These are phyloP conservation scores for Monilinia vaccinii-corymbosi DNA, from an alignment of 2,329 filamentous ascomycete genomes.

Conservation along the genomic window DNA sequence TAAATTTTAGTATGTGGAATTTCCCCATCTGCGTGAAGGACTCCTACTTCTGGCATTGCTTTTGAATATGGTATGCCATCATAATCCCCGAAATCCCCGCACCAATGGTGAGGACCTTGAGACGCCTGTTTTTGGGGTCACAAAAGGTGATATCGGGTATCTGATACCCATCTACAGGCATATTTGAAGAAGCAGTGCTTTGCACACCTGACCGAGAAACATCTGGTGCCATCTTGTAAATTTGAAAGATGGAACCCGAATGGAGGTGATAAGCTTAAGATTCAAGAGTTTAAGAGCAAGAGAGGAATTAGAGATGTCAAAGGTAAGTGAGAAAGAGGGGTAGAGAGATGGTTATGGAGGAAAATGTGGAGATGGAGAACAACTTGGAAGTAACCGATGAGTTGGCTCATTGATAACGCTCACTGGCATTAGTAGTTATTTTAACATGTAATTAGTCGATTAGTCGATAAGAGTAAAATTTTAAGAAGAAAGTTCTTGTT, in stretches of 20 bases:
- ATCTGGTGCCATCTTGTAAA: neutral
- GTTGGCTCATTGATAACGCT: too few species aligned
- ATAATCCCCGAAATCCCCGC: slow-evolving; percentile 40
- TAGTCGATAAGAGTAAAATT: too few species aligned
- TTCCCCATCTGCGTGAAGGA: neutral
- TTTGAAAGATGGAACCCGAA: neutral
- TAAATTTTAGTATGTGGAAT: neutral
- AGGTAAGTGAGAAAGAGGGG: too few species aligned
- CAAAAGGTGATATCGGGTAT: slow-evolving; percentile 15
- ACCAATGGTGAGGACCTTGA: slow-evolving; percentile 40
- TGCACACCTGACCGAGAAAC: neutral
- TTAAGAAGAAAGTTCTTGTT: too few species aligned
- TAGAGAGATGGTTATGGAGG: too few species aligned
- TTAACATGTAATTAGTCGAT: too few species aligned
- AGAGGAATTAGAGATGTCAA: too few species aligned
- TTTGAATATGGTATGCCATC: slow-evolving; percentile 39
- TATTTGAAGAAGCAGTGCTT: neutral
- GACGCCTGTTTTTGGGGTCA: slow-evolving; percentile 34
- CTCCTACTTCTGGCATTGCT: slow-evolving; percentile 29
- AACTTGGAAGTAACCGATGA: too few species aligned
- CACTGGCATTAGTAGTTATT: too few species aligned
- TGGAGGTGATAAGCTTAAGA: neutral
- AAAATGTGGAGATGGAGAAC: too few species aligned
- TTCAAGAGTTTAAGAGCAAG: too few species aligned
- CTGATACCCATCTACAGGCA: neutral